Evolutionary conservation across 176 grass and related monocot genomes (phyloP).

Genomic region (Microstegium vimineum): DNA sequence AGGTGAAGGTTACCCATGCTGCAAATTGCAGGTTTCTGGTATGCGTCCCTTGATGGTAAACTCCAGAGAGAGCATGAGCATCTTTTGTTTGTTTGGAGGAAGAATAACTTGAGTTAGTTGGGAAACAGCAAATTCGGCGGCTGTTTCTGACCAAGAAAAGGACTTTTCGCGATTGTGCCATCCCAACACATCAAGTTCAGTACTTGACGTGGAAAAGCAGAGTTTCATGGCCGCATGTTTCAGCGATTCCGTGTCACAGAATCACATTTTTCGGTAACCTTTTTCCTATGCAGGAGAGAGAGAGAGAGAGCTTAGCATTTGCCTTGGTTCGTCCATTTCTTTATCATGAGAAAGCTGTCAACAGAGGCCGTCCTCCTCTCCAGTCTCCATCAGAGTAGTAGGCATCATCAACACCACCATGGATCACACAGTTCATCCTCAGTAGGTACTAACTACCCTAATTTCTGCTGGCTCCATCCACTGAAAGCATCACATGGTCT

Average conservation of each 20-base stretch:
- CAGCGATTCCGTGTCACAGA: not conserved
- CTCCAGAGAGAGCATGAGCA: not conserved
- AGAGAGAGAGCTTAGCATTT: too few species aligned
- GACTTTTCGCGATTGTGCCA: slow-evolving; percentile 13
- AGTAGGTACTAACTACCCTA: not conserved
- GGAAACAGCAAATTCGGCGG: slow-evolving; percentile 17
- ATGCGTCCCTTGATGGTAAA: not conserved
- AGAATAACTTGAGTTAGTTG: slow-evolving; percentile 26
- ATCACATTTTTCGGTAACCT: not conserved
- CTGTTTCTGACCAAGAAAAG: slow-evolving; percentile 20
- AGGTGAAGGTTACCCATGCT: not conserved
- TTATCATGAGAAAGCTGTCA: not conserved
- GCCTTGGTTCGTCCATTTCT: not conserved
- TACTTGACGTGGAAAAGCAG: slow-evolving; percentile 20
- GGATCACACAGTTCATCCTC: not conserved
- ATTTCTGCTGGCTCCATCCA: not conserved
- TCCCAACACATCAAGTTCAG: not conserved
- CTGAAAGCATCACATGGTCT: slow-evolving; percentile 37
- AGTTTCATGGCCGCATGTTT: slow-evolving; percentile 18
- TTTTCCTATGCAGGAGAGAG: not conserved
- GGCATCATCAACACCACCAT: not conserved
- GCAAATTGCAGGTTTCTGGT: not conserved
- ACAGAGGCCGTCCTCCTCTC: not conserved
- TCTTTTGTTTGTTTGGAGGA: not conserved
- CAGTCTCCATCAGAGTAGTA: not conserved